Conservation (phyloP, 192 early-diverging fungal genomes). For the Coemansia umbellata region DNA sequence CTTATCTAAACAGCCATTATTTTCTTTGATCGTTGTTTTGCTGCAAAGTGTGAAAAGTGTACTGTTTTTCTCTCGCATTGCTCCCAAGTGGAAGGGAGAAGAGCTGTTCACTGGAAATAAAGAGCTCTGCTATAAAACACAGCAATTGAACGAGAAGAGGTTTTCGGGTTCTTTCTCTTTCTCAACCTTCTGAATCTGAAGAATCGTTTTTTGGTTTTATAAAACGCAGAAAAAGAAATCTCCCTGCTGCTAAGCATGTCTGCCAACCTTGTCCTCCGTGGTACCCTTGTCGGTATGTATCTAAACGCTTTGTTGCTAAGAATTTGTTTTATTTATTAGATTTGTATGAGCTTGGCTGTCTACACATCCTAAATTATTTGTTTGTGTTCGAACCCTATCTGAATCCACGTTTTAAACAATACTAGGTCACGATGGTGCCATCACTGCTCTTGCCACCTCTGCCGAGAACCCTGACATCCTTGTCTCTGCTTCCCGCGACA, state of each 20-base stretch:
- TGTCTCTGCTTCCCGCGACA: slow-evolving; percentile 97
- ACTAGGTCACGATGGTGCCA: slow-evolving; percentile 79
- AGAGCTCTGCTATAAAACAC: neutral
- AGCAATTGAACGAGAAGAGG: neutral
- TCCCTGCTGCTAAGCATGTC: slow-evolving; percentile 26
- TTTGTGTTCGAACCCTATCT: neutral
- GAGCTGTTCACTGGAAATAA: too few species aligned
- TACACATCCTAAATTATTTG: too few species aligned
- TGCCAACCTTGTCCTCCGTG: slow-evolving; percentile 52
- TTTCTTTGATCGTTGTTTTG: too few species aligned
- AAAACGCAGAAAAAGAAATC: slow-evolving; percentile 7
- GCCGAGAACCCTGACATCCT: slow-evolving; percentile 95
- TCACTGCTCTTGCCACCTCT: slow-evolving; percentile 97
- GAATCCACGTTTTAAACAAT: neutral
- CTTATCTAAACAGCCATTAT: too few species aligned
- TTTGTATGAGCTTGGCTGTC: neutral
- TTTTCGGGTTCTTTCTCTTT: slow-evolving; percentile 15
- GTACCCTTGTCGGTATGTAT: slow-evolving; percentile 51
- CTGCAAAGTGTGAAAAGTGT: too few species aligned
- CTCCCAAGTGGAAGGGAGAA: too few species aligned
- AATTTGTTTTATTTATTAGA: neutral
- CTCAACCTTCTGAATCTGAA: slow-evolving; percentile 1
- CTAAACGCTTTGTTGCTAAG: neutral
- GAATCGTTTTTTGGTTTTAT: slow-evolving; percentile 5
- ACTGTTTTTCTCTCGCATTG: too few species aligned